A percentile compares a stretch with the other conserved stretches of the same genome.
These are phyloP conservation scores for Barnettozyma pratensis DNA, from an alignment of 805 yeast genomes.

Conservation along the genomic window DNA sequence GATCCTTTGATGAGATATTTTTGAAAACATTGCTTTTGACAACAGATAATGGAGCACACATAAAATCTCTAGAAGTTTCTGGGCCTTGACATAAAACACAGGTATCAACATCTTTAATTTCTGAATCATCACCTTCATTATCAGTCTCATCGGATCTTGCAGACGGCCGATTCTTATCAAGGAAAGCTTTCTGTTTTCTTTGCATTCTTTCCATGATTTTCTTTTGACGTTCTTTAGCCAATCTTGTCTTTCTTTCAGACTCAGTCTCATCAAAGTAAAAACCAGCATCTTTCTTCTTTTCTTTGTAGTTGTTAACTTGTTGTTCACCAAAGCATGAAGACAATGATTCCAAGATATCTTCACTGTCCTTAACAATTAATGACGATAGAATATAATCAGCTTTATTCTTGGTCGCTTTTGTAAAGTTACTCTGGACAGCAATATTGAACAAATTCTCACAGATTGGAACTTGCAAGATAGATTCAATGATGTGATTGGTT, in stretches of 20 bases:
- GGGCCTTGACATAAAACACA: conserved; percentile 61
- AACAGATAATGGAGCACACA: conserved; percentile 55
- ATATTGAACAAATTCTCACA: conserved; percentile 50
- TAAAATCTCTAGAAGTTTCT: conserved; percentile 38
- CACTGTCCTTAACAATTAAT: conserved; percentile 43
- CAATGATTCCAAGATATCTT: conserved; percentile 45
- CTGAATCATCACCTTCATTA: conserved; percentile 25
- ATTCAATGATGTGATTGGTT: conserved; percentile 33
- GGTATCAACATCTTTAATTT: conserved; percentile 25
- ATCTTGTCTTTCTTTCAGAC: conserved; percentile 46
- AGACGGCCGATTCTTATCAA: conserved; percentile 40
- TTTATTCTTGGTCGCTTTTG: conserved; percentile 43
- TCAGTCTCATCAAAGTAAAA: conserved; percentile 43
- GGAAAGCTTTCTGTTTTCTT: conserved; percentile 71
- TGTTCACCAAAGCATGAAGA: conserved; percentile 53
- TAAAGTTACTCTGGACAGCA: conserved; percentile 41
- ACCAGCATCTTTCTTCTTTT: conserved; percentile 38
- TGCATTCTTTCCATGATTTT: conserved; percentile 59
- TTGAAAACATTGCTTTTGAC: conserved; percentile 29
- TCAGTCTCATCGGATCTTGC: conserved; percentile 32
- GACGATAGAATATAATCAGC: conserved; percentile 53
- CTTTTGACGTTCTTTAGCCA: conserved; percentile 59
- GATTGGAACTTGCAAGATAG: conserved; percentile 50
- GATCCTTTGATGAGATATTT: conserved; percentile 15
- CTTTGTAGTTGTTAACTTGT: conserved; percentile 44